Evolutionary conservation across 208 protist genomes (phyloP).

Genomic region (Herpetomonas samuelpessoai): DNA sequence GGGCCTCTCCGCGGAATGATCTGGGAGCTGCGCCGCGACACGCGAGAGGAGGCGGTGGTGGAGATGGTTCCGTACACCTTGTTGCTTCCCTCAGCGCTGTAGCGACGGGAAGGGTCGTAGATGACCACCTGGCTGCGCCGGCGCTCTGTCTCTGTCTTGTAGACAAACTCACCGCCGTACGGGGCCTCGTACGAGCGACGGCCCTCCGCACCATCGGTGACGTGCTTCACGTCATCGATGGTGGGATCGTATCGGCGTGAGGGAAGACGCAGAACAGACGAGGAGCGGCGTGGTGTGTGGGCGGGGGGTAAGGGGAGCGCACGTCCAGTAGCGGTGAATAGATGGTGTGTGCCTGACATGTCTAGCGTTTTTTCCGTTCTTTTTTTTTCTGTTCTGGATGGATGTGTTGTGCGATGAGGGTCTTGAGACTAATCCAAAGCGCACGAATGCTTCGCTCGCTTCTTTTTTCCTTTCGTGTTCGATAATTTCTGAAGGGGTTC

Average conservation of each 20-base stretch:
- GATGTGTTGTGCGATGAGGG: no score
- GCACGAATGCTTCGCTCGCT: no score
- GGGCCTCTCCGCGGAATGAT: not conserved
- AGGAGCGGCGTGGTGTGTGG: constrained; percentile 41
- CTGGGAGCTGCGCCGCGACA: not conserved
- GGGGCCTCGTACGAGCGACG: not conserved
- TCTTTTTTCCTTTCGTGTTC: no score
- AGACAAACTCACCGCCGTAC: not conserved
- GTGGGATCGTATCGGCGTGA: constrained; percentile 35
- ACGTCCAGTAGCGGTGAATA: constrained; percentile 43
- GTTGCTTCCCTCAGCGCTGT: not conserved
- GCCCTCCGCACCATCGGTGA: not conserved
- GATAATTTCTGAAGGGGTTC: no score
- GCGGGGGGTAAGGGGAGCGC: constrained; percentile 57
- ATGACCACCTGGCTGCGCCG: not conserved
- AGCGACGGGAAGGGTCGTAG: not conserved
- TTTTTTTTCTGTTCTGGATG: constrained; percentile 7
- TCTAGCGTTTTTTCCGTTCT: constrained; percentile 12
- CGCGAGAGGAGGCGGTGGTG: not conserved
- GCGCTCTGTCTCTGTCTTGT: not conserved
- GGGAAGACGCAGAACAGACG: constrained; percentile 48
- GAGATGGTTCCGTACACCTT: not conserved
- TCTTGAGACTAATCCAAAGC: no score
- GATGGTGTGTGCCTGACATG: constrained; percentile 46
- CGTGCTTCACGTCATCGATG: not conserved